A percentile compares a stretch with the other conserved stretches of the same genome.
phyloP scores from a whole-genome alignment of 1,284 basidiomycete genomes.

The Rhodotorula sp. region DNA sequence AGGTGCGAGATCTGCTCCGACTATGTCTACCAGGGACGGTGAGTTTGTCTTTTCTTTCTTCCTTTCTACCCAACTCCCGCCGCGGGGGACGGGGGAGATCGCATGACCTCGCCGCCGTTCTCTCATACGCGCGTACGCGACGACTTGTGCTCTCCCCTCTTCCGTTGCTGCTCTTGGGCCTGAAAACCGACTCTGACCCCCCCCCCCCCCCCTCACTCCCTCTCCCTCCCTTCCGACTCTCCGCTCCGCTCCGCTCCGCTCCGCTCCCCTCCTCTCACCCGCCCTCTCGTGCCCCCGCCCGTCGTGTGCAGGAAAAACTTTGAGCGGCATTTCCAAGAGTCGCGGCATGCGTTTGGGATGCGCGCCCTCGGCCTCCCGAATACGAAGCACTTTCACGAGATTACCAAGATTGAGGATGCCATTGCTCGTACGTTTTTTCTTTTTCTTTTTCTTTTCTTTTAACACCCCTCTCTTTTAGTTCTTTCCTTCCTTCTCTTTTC shows the following conservation, averaged over 20 bases:
- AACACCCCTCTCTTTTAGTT: too few species aligned
- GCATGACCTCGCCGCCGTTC: too few species aligned
- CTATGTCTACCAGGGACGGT: conserved; percentile 91
- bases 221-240: too few species aligned
- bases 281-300: conserved; percentile 3
- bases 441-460: conserved; percentile 33
- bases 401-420: conserved; percentile 94
- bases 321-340: conserved; percentile 90
- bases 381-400: conserved; percentile 98
- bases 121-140: neutral
- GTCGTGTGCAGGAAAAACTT: conserved; percentile 72
- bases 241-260: too few species aligned
- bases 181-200: neutral
- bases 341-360: conserved; percentile 97
- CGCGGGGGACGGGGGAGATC: too few species aligned
- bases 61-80: neutral
- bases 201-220: too few species aligned
- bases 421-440: conserved; percentile 67
- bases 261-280: neutral
- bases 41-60: conserved; percentile 39
- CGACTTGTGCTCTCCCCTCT: too few species aligned
- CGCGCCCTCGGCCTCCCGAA: conserved; percentile 94
- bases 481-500: neutral
- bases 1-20: conserved; percentile 97
- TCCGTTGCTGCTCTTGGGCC: neutral